Base-by-base conservation (phyloP, 805 yeast genomes). In the Monosporozyma siamensis region DNA sequence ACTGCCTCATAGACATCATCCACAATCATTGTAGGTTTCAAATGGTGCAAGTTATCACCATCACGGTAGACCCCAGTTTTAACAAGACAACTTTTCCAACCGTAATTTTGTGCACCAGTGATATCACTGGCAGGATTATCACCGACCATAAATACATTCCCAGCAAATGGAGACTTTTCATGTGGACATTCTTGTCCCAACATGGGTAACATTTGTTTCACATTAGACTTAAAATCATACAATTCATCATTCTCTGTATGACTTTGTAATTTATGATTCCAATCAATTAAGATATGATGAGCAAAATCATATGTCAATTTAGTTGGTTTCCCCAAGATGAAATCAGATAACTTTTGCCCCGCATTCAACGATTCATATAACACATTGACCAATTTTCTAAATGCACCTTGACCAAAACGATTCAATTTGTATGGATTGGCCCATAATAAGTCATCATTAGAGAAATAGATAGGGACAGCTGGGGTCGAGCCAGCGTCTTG, bases 61-160 rank as follows among this genome's bases (percentile, higher is more conserved):
- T 79, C 84, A 46, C 70, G 68, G 59, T 77, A 92, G 4, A 92
- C 97, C 1, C 98, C 98, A 0, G 97, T 84, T 48, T 80, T 70
- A 21, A 92, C 86, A 36, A 92, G 71, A 29, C 87, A 74, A 10
- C 92, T 79, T 39, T 82, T 77, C 97, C 97, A 92, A 3, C 96
- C 95, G 57, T 80, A 79, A 39, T 68, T 67, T 52, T 82, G 80
- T 5, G 95, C 98, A 0, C 98, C 98, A 43, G 72, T 71, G 42
- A 92, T 92, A 59, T 92, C 98, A 40, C 88, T 77, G 23, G 81
- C 92, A 4, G 97, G 97, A 61, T 92, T 92, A 64, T 92, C 98
- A 23, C 98, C 98, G 27, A 92, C 86, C 98, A 92, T 92, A 64
- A 72, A 89, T 2, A 92, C 82, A n/a, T 72, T 63, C 29, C 68